Percentiles rank a stretch among this genome's conserved stretches.
Conservation (phyloP, 1,139 yeast species). For the Saccharomyces hybrid region DNA sequence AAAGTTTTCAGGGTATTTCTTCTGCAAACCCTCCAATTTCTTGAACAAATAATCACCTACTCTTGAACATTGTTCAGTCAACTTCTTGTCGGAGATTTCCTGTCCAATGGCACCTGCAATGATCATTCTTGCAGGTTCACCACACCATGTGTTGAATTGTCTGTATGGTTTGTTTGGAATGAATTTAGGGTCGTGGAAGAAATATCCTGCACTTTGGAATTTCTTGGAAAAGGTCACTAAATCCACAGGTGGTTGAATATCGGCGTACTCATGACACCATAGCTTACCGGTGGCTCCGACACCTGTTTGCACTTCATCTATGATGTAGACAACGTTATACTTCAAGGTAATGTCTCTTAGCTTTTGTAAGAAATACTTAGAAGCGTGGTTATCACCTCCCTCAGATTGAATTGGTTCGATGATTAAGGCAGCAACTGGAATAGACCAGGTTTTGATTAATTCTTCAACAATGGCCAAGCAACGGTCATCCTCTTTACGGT, state of each 20-base stretch:
- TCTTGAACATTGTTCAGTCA: conserved; percentile 44
- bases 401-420: conserved; percentile 72
- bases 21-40: conserved; percentile 40
- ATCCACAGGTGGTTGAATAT: conserved; percentile 58
- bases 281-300: conserved; percentile 65
- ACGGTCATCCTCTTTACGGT: conserved; percentile 52
- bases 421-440: conserved; percentile 59
- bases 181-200: conserved; percentile 55
- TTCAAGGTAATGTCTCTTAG: conserved; percentile 56
- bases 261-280: conserved; percentile 72
- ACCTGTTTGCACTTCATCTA: conserved; percentile 73
- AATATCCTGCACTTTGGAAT: conserved; percentile 75
- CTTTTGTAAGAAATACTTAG: conserved; percentile 54
- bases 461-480: conserved; percentile 53
- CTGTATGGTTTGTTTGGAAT: conserved; percentile 60
- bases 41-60: conserved; percentile 55
- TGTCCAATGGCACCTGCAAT: conserved; percentile 57
- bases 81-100: conserved; percentile 46
- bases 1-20: conserved; percentile 40
- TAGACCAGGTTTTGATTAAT: conserved; percentile 41
- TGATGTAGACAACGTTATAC: conserved; percentile 52
- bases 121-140: conserved; percentile 65
- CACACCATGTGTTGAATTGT: conserved; percentile 82
- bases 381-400: conserved; percentile 69
- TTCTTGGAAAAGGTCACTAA: conserved; percentile 71